Evolutionary conservation across 805 yeast genomes (phyloP).

Genomic region (Kregervanrija delftensis): DNA sequence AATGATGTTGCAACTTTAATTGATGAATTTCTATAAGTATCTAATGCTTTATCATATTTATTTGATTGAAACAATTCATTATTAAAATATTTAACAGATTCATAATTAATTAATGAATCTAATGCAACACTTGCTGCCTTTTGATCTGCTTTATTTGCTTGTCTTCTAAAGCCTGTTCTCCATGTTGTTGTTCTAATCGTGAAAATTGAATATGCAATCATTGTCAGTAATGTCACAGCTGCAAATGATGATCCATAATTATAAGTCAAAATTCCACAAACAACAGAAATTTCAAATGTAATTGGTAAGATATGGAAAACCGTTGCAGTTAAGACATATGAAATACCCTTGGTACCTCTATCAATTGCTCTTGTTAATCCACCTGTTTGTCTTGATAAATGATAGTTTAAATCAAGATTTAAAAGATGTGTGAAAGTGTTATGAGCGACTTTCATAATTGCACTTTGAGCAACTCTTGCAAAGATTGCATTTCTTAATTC

Average conservation of each 20-base stretch:
- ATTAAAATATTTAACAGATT: slow-evolving; percentile 90
- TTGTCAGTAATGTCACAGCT: slow-evolving; percentile 77
- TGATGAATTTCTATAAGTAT: slow-evolving; percentile 65
- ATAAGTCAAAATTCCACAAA: slow-evolving; percentile 88
- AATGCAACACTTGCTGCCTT: slow-evolving; percentile 92
- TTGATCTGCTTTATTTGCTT: slow-evolving; percentile 90
- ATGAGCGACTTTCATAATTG: slow-evolving; percentile 82
- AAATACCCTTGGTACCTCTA: slow-evolving; percentile 95
- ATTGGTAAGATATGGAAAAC: slow-evolving; percentile 96
- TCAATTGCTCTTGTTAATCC: slow-evolving; percentile 95
- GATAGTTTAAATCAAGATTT: slow-evolving; percentile 83
- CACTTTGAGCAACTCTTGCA: slow-evolving; percentile 92
- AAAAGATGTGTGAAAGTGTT: slow-evolving; percentile 82
- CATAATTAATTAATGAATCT: slow-evolving; percentile 90
- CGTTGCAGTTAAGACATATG: slow-evolving; percentile 89
- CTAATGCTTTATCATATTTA: slow-evolving; percentile 73
- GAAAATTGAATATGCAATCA: slow-evolving; percentile 81
- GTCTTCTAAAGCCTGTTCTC: slow-evolving; percentile 88
- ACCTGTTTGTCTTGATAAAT: slow-evolving; percentile 87
- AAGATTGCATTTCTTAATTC: slow-evolving; percentile 93
- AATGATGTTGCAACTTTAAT: slow-evolving; percentile 80
- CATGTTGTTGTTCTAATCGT: slow-evolving; percentile 92
- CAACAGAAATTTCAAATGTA: slow-evolving; percentile 84
- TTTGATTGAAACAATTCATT: slow-evolving; percentile 74
- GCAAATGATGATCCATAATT: slow-evolving; percentile 89